phyloP scores from a whole-genome alignment of 176 grass and related monocot species.

The Eragrostis nindensis region DNA sequence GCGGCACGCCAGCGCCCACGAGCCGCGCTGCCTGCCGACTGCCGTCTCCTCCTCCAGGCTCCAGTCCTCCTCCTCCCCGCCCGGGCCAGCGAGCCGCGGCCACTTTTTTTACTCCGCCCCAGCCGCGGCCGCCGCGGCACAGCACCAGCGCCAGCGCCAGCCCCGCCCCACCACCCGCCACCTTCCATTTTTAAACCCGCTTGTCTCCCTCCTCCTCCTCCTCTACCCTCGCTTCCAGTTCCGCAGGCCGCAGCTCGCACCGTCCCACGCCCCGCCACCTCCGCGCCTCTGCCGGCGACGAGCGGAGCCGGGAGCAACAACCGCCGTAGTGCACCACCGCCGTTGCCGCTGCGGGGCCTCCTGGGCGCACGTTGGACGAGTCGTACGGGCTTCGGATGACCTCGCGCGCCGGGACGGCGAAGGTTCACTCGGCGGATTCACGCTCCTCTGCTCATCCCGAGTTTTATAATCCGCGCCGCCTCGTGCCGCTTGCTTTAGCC shows the following conservation, averaged over 20 bases:
- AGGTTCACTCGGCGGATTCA: not conserved
- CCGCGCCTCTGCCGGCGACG: not conserved
- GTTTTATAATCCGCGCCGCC: constrained; percentile 25
- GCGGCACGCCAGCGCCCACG: constrained; percentile 11
- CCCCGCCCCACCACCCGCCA: constrained; percentile 31
- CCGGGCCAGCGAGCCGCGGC: not conserved
- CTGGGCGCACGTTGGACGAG: too few relatives aligned
- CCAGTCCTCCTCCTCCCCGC: not conserved
- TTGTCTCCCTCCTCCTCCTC: constrained; percentile 35
- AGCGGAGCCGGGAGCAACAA: not conserved
- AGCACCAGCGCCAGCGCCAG: too few relatives aligned
- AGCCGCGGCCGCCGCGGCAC: constrained; percentile 34
- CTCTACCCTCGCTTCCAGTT: not conserved
- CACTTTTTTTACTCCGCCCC: constrained; percentile 9
- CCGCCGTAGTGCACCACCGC: not conserved
- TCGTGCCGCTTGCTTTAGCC: constrained; percentile 32
- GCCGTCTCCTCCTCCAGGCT: not conserved
- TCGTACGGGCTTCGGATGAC: not conserved
- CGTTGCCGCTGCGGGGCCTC: too few relatives aligned
- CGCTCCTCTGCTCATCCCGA: constrained; percentile 11
- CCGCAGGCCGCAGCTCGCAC: not conserved
- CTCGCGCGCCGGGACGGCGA: constrained; percentile 12
- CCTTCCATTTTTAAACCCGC: constrained; percentile 33
- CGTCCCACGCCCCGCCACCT: not conserved
- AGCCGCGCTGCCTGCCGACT: not conserved